phyloP scores from a whole-genome alignment of 2,329 filamentous ascomycete genomes.

The Colletotrichum musicola region DNA sequence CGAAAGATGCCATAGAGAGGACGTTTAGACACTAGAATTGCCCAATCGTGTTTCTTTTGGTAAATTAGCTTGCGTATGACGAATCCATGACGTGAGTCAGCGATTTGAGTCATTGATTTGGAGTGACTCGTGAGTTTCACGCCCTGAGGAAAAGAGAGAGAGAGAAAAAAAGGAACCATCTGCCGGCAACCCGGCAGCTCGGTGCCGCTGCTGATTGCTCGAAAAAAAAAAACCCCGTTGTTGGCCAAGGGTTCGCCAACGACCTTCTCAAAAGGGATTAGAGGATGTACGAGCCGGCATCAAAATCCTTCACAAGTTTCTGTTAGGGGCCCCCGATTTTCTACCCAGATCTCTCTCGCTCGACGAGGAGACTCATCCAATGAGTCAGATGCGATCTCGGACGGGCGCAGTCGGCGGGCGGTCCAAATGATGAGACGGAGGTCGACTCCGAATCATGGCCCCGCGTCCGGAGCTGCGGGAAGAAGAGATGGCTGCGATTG shows the following conservation, averaged over 20 bases:
- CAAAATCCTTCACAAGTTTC: not conserved
- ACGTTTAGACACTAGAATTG: no score
- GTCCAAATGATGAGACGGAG: no score
- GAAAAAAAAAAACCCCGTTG: not conserved
- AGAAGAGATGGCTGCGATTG: no score
- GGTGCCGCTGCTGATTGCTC: not conserved
- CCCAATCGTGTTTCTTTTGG: not conserved
- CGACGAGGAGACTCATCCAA: not conserved
- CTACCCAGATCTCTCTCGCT: not conserved
- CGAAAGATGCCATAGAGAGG: no score
- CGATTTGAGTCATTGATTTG: constrained; percentile 19
- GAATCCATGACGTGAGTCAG: not conserved
- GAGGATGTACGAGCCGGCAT: constrained; percentile 3
- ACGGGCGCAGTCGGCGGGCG: no score
- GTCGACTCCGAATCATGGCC: no score
- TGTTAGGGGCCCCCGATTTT: not conserved
- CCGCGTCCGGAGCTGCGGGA: no score
- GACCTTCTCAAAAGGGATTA: constrained; percentile 28
- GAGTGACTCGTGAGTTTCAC: constrained; percentile 4
- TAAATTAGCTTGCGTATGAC: not conserved
- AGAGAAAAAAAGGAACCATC: not conserved
- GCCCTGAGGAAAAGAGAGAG: no score
- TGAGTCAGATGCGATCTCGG: no score
- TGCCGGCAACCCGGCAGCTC: not conserved
- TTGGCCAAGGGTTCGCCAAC: not conserved